These are phyloP conservation scores for Parathielavia hyrcaniae DNA, from an alignment of 495 filamentous ascomycete genomes.

Conservation along the genomic window DNA sequence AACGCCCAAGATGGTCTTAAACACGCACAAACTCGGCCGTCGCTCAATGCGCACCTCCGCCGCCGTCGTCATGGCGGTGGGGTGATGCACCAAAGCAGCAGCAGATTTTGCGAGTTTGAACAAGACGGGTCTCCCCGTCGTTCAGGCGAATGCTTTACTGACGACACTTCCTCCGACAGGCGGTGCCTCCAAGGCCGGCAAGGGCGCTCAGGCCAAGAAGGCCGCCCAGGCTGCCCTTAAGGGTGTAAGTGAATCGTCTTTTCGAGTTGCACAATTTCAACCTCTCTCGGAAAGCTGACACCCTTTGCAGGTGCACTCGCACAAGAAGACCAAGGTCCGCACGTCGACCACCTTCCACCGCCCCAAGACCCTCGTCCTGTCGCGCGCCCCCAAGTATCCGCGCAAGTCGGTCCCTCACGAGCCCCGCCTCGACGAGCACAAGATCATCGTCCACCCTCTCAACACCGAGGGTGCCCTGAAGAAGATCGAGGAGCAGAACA, in stretches of 20 bases:
- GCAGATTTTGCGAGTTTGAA: slow-evolving; percentile 57
- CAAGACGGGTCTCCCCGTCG: slow-evolving; percentile 29
- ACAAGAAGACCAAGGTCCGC: slow-evolving; percentile 90
- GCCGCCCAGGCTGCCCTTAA: slow-evolving; percentile 90
- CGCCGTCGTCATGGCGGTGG: slow-evolving; percentile 23
- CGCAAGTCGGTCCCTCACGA: slow-evolving; percentile 87
- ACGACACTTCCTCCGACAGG: slow-evolving; percentile 29
- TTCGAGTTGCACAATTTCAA: not conserved
- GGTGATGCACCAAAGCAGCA: slow-evolving; percentile 49
- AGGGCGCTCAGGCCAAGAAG: slow-evolving; percentile 70
- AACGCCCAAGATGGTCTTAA: slow-evolving; percentile 20
- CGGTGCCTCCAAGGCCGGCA: slow-evolving; percentile 57
- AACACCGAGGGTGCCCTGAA: slow-evolving; percentile 99
- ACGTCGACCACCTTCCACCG: slow-evolving; percentile 94
- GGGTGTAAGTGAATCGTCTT: slow-evolving; percentile 59
- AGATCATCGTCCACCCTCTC: slow-evolving; percentile 73
- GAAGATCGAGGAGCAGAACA: slow-evolving; percentile 99
- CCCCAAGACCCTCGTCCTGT: slow-evolving; percentile 86
- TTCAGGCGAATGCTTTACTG: slow-evolving; percentile 39
- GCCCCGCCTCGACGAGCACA: slow-evolving; percentile 87
- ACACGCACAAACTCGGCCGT: slow-evolving; percentile 31
- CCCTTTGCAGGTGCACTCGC: slow-evolving; percentile 55
- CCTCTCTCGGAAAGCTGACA: slow-evolving; percentile 14
- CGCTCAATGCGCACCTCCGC: slow-evolving; percentile 33
- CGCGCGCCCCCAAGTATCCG: slow-evolving; percentile 91